These are phyloP conservation scores for Colletotrichum sp. DNA, from an alignment of 2,329 filamentous ascomycete species.

Conservation along the genomic window DNA sequence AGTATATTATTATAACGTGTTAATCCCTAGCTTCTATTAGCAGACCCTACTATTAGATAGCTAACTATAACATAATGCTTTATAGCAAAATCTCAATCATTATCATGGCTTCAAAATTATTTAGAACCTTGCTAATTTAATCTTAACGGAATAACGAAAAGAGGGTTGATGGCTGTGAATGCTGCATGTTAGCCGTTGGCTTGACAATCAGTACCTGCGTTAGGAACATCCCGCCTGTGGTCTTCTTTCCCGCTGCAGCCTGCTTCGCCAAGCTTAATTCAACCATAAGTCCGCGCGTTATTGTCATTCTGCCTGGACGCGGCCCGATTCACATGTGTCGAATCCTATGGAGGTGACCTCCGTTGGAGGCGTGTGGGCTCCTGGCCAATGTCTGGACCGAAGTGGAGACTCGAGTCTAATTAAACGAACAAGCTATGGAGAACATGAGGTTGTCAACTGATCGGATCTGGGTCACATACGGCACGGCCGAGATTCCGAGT, in stretches of 20 bases:
- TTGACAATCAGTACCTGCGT: not conserved
- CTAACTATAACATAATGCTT: too few relatives aligned
- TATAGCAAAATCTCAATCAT: not conserved
- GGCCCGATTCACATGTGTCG: not conserved
- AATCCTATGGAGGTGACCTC: not conserved
- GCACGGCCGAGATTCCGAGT: not conserved
- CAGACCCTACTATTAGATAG: too few relatives aligned
- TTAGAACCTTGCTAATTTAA: rapidly evolving
- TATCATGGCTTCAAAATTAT: rapidly evolving
- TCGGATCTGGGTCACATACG: not conserved
- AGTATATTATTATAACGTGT: too few relatives aligned
- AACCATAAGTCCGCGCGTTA: too few relatives aligned
- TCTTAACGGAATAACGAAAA: rapidly evolving
- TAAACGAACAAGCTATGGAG: not conserved
- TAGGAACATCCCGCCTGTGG: not conserved
- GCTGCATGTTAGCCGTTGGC: not conserved
- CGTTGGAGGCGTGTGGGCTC: not conserved
- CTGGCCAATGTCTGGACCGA: not conserved
- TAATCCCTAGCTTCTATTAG: too few relatives aligned
- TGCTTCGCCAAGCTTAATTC: not conserved
- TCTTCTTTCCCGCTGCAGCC: not conserved
- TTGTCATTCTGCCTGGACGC: not conserved
- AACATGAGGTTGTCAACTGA: not conserved
- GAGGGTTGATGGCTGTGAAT: not conserved
- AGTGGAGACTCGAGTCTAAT: not conserved